These are phyloP conservation scores for Barnettozyma siamensis DNA, from an alignment of 805 yeast species.

Conservation along the genomic window DNA sequence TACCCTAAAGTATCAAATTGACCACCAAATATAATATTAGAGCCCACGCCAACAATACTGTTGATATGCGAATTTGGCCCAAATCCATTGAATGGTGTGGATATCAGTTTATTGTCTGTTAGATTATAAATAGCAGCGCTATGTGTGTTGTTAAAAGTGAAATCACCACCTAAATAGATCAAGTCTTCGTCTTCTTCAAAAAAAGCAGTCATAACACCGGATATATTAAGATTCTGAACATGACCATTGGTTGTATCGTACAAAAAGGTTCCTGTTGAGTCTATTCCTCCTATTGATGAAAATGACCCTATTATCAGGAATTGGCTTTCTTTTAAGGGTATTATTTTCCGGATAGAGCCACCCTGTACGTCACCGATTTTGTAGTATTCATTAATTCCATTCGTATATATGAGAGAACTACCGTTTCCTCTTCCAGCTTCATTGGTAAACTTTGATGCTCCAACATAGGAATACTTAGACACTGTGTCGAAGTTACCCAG, in stretches of 20 bases:
- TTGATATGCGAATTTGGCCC: constrained; percentile 51
- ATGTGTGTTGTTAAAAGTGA: constrained; percentile 44
- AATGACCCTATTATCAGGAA: constrained; percentile 29
- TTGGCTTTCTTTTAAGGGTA: constrained; percentile 28
- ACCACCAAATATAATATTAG: constrained; percentile 76
- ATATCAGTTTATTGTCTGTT: constrained; percentile 32
- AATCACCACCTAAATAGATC: constrained; percentile 78
- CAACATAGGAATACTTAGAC: constrained; percentile 29
- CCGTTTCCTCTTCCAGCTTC: constrained; percentile 15
- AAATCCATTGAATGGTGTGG: constrained; percentile 75
- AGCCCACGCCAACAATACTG: constrained; percentile 49
- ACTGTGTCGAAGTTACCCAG: constrained; percentile 35
- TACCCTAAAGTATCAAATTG: constrained; percentile 43
- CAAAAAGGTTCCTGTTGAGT: constrained; percentile 28
- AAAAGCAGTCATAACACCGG: constrained; percentile 41
- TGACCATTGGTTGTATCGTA: constrained; percentile 28
- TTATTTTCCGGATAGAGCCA: constrained; percentile 17
- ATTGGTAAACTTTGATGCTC: constrained; percentile 29
- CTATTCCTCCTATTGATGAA: constrained; percentile 16
- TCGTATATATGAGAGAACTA: constrained; percentile 18
- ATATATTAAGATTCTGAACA: constrained; percentile 13
- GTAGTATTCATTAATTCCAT: constrained; percentile 11
- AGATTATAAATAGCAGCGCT: constrained; percentile 65
- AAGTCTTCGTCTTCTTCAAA: constrained; percentile 43
- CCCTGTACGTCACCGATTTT: constrained; percentile 20